These are phyloP conservation scores for Penicillium longicatenatum DNA, from an alignment of 495 filamentous ascomycete genomes.

Conservation along the genomic window DNA sequence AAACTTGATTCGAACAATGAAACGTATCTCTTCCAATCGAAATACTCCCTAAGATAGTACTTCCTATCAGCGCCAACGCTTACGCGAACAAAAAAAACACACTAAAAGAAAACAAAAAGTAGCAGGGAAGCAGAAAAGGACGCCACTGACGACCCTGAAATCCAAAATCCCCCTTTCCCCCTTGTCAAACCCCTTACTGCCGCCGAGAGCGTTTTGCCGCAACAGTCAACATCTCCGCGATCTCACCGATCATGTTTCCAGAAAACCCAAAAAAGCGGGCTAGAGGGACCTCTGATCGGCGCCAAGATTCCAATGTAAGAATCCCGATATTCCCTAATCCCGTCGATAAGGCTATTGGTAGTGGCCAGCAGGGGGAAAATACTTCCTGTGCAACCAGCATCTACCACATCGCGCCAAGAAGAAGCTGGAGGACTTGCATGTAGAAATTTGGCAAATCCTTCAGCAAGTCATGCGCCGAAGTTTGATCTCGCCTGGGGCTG, in stretches of 20 bases:
- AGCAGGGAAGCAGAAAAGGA: too few species aligned
- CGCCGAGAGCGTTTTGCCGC: not conserved
- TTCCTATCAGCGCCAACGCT: constrained; percentile 6
- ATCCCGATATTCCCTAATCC: not conserved
- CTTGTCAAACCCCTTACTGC: not conserved
- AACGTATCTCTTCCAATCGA: not conserved
- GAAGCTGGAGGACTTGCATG: not conserved
- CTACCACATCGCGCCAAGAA: not conserved
- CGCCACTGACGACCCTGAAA: constrained; percentile 2
- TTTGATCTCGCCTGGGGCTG: not conserved
- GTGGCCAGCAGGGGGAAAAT: not conserved
- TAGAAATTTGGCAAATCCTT: not conserved
- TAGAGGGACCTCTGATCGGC: not conserved
- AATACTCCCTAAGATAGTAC: not conserved
- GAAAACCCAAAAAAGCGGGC: not conserved
- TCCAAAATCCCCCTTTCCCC: not conserved
- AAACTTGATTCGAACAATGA: not conserved
- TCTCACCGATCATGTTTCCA: not conserved
- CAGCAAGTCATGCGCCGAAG: not conserved
- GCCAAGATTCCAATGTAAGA: not conserved
- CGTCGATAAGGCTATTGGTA: not conserved
- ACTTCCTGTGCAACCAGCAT: not conserved
- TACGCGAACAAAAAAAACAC: not conserved
- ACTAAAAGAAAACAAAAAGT: not conserved
- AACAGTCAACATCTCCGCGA: constrained; percentile 5